Evolutionary conservation across 768 basidiomycete genomes (phyloP).

Genomic region (Amanita molliuscula): DNA sequence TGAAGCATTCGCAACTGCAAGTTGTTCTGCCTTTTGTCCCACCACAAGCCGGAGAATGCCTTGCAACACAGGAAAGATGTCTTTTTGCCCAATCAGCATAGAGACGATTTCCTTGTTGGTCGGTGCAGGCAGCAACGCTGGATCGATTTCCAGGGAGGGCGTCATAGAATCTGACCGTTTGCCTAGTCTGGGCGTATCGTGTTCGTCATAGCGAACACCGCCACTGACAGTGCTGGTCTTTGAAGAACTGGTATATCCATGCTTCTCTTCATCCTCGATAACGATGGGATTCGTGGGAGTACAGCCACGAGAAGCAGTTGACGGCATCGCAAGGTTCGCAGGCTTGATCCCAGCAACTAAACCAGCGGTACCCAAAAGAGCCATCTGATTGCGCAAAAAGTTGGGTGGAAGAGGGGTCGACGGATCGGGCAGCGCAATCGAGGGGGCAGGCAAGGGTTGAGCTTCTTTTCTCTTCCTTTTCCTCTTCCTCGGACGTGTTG

Average conservation of each 20-base stretch:
- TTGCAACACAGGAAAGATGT: constrained; percentile 56
- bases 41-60: constrained; percentile 50
- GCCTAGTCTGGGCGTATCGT: constrained; percentile 8
- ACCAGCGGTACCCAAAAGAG: constrained; percentile 64
- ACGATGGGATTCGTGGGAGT: constrained; percentile 60
- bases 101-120: constrained; percentile 49
- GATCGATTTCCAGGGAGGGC: constrained; percentile 23
- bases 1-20: not conserved
- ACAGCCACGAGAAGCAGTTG: constrained; percentile 33
- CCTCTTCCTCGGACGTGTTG: constrained; percentile 19
- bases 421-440: constrained; percentile 55
- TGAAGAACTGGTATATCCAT: constrained; percentile 12
- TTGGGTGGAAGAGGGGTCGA: constrained; percentile 51
- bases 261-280: constrained; percentile 45
- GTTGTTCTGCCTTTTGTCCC: constrained; percentile 16
- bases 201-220: constrained; percentile 2
- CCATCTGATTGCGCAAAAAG: constrained; percentile 65
- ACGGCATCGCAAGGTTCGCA: constrained; percentile 30
- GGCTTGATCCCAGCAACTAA: constrained; percentile 59
- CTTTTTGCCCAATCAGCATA: constrained; percentile 51
- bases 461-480: constrained; percentile 30
- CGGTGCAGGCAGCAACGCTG: constrained; percentile 34
- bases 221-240: not conserved
- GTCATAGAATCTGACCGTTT: constrained; percentile 9
- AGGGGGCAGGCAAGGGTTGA: constrained; percentile 38